Conservation (phyloP, 2,329 filamentous ascomycete species). For the Stylonectria norvegica region DNA sequence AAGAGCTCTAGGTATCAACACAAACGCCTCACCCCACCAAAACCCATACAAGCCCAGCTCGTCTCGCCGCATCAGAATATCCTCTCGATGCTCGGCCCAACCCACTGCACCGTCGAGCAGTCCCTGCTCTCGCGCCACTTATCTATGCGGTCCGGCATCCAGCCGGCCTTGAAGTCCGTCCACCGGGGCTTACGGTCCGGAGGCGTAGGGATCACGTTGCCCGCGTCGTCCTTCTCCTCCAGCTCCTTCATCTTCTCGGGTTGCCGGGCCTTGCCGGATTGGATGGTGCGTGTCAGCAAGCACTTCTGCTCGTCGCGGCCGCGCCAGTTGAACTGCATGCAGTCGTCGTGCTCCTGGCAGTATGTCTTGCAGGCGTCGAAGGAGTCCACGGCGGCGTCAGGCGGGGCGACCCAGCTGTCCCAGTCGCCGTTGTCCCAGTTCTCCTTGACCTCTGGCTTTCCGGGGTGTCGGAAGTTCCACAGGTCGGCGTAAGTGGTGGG, state of each 20-base stretch:
- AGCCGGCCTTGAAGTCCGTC: conserved; percentile 32
- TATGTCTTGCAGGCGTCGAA: conserved; percentile 27
- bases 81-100: conserved; percentile 31
- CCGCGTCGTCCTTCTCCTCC: conserved; percentile 23
- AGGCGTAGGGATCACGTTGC: conserved; percentile 19
- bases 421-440: conserved; percentile 34
- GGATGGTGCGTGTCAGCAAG: conserved; percentile 27
- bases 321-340: conserved; percentile 32
- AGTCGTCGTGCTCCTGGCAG: conserved; percentile 24
- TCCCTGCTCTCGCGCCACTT: conserved; percentile 24
- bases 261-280: conserved; percentile 23
- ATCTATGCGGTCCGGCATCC: conserved; percentile 25
- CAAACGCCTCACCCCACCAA: not conserved
- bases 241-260: conserved; percentile 25
- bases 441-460: conserved; percentile 17
- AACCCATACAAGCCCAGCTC: conserved; percentile 4
- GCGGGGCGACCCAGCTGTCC: conserved; percentile 26
- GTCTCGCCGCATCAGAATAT: conserved; percentile 21
- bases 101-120: conserved; percentile 31
- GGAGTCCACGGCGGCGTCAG: conserved; percentile 24
- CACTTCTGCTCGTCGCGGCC: conserved; percentile 31
- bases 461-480: conserved; percentile 36
- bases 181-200: conserved; percentile 18
- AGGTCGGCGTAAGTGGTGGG: conserved; percentile 38
- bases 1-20: conserved; percentile 12